Evolutionary conservation across 306 rosid species (phyloP).

Genomic region (Prunus kanzakura): DNA sequence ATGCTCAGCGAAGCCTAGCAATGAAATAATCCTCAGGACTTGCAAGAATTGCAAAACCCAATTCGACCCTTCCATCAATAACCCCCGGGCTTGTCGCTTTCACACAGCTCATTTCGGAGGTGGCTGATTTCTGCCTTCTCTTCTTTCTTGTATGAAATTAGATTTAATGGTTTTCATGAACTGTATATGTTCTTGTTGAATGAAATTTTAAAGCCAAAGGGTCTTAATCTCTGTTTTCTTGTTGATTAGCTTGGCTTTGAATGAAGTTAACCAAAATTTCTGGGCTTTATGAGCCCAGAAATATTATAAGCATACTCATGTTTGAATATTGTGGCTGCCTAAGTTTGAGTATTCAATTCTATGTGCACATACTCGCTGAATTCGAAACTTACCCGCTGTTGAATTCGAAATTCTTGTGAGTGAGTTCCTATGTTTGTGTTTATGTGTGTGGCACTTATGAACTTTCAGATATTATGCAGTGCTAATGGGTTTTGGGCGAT

Average conservation of each 20-base stretch:
- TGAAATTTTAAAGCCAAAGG: neutral
- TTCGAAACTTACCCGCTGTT: too few species aligned
- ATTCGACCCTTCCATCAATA: slow-evolving; percentile 61
- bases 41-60: slow-evolving; percentile 92
- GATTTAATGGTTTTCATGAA: neutral
- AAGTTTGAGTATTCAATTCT: neutral
- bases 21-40: slow-evolving; percentile 47
- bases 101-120: slow-evolving; percentile 98
- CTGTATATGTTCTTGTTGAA: neutral
- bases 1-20: slow-evolving; percentile 42
- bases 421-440: neutral
- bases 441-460: neutral
- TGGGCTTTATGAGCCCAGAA: neutral
- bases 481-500: neutral
- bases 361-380: neutral
- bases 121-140: slow-evolving; percentile 1
- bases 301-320: too few species aligned
- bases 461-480: neutral
- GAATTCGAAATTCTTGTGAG: too few species aligned
- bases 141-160: neutral
- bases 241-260: neutral
- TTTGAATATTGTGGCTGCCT: neutral
- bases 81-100: slow-evolving; percentile 75
- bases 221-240: neutral
- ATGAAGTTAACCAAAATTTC: neutral